A percentile compares a stretch with the other conserved stretches of the same genome.
Conservation (phyloP, 148 eudicot genomes). For the Rhododendron ovatum region DNA sequence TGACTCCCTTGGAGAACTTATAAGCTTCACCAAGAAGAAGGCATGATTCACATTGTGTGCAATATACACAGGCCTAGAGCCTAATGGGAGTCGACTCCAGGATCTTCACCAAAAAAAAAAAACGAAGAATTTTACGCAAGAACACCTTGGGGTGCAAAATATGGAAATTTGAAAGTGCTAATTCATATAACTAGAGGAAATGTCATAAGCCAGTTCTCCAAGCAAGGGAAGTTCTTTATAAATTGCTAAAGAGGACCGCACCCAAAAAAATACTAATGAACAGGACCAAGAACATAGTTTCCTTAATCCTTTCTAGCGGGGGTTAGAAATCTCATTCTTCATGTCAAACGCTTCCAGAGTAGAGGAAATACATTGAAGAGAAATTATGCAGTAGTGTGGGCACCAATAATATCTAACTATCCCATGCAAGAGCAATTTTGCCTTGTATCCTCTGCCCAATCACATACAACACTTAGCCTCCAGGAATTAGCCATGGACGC, state of each 20-base stretch:
- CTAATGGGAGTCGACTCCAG: not conserved
- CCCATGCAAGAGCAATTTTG: not conserved
- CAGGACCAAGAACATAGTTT: not conserved
- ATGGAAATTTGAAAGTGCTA: not conserved
- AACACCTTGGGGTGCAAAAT: not conserved
- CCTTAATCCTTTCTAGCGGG: too few species aligned
- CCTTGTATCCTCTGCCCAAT: not conserved
- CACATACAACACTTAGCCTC: not conserved
- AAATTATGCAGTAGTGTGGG: not conserved
- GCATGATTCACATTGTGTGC: not conserved
- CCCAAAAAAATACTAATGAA: not conserved
- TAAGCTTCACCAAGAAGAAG: not conserved
- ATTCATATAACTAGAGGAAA: not conserved
- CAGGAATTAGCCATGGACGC: not conserved
- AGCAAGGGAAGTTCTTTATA: not conserved
- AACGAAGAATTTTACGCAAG: not conserved
- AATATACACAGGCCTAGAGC: not conserved
- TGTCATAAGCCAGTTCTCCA: not conserved
- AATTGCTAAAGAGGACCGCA: not conserved
- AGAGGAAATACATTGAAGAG: not conserved
- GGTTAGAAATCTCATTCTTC: not conserved
- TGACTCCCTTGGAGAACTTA: not conserved
- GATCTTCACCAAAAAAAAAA: not conserved
- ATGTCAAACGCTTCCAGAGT: not conserved
- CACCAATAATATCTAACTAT: too few species aligned